Percentiles rank a stretch among this genome's conserved stretches.
These are phyloP conservation scores for Cyclocybe cylindracea DNA, from an alignment of 768 basidiomycete genomes.

Conservation along the genomic window DNA sequence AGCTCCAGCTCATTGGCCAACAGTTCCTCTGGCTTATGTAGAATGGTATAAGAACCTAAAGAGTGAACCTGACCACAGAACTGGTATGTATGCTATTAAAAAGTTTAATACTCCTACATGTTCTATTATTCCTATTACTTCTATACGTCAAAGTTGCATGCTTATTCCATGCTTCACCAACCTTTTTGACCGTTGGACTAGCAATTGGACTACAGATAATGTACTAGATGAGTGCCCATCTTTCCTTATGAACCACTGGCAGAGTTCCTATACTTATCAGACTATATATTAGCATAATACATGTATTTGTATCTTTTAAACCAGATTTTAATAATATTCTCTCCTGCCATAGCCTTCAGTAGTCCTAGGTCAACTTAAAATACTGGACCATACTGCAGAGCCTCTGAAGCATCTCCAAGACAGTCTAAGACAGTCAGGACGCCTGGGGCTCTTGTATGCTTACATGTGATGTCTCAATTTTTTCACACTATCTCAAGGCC, in stretches of 20 bases:
- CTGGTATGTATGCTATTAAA: constrained; percentile 6
- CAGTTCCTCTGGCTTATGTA: constrained; percentile 7
- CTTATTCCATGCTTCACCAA: neutral
- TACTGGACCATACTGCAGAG: no score
- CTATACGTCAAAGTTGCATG: constrained; percentile 8
- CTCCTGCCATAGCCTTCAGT: no score
- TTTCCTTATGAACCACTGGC: constrained; percentile 4
- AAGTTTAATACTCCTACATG: neutral
- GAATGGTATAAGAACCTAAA: constrained; percentile 6
- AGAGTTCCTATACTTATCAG: neutral
- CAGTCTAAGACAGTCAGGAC: no score
- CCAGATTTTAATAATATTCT: no score
- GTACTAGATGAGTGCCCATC: constrained; percentile 1
- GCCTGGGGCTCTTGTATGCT: no score
- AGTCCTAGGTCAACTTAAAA: no score
- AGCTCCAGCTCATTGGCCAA: neutral
- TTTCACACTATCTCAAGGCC: no score
- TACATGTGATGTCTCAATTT: no score
- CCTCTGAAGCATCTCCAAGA: no score
- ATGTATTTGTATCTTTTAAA: no score
- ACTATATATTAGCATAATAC: no score
- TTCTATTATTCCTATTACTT: neutral
- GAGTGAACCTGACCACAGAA: neutral
- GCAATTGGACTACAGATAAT: neutral
- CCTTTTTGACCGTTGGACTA: neutral